phyloP scores from a whole-genome alignment of 2,329 filamentous ascomycete species.

The Parafenestella ontariensis region DNA sequence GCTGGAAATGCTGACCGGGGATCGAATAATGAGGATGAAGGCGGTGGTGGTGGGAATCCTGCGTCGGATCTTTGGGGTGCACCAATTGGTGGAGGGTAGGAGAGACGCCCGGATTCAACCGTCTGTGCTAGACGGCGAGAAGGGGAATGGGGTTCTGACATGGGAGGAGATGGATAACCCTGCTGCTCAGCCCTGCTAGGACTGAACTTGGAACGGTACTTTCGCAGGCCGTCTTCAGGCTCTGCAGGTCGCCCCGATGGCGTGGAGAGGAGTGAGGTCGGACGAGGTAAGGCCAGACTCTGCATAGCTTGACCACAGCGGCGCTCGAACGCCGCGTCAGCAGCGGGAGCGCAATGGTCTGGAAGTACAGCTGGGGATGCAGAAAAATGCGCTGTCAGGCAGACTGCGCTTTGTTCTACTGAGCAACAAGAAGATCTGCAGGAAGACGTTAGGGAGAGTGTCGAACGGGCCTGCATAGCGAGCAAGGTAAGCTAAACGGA shows the following conservation, averaged over 20 bases:
- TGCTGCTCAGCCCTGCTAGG: slow-evolving; percentile 44
- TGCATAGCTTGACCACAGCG: slow-evolving; percentile 50
- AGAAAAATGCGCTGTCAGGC: slow-evolving; percentile 22
- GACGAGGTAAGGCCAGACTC: slow-evolving; percentile 50
- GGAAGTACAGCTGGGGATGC: slow-evolving; percentile 28
- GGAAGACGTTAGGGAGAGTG: slow-evolving; percentile 29
- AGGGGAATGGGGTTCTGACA: slow-evolving; percentile 59
- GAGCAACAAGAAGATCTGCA: slow-evolving; percentile 26
- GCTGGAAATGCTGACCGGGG: slow-evolving; percentile 27
- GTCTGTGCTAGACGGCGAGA: slow-evolving; percentile 45
- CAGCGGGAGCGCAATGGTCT: slow-evolving; percentile 42
- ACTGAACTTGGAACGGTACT: slow-evolving; percentile 45
- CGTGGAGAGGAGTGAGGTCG: slow-evolving; percentile 44
- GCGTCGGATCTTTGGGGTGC: slow-evolving; percentile 33
- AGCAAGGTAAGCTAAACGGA: slow-evolving; percentile 41
- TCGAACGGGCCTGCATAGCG: slow-evolving; percentile 40
- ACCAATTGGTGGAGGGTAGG: slow-evolving; percentile 31
- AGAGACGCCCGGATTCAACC: slow-evolving; percentile 41
- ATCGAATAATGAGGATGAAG: slow-evolving; percentile 34
- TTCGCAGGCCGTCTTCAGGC: slow-evolving; percentile 44
- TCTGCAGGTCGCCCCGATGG: slow-evolving; percentile 48
- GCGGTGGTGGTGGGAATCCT: slow-evolving; percentile 33
- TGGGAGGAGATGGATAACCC: slow-evolving; percentile 59
- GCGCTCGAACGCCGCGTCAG: slow-evolving; percentile 45
- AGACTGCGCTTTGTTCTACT: slow-evolving; percentile 21